These are phyloP conservation scores for Chalciporus chontae DNA, from an alignment of 768 basidiomycete species.

Conservation along the genomic window DNA sequence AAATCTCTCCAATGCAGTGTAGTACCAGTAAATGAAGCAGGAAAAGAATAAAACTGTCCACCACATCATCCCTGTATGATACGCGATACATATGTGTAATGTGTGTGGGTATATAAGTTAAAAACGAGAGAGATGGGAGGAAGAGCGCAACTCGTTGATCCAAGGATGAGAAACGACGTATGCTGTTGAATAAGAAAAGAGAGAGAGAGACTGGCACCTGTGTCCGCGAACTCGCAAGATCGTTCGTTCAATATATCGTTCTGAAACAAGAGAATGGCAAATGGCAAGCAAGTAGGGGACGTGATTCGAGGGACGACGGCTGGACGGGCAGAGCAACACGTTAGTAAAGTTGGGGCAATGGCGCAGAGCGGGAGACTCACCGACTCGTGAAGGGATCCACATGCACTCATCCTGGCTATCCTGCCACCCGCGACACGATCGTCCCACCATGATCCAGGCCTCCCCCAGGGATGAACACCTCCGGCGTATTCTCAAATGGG, in stretches of 20 bases:
- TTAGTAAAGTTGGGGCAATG: too few species aligned
- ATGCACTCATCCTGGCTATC: conserved; percentile 5
- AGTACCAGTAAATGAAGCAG: background rate
- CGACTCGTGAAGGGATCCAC: too few species aligned
- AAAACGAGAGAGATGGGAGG: conserved; percentile 2
- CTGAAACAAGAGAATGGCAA: background rate
- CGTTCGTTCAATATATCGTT: background rate
- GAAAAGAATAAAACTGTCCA: background rate
- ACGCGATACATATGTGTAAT: conserved; percentile 4
- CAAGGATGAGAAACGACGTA: background rate
- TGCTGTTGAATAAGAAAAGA: background rate
- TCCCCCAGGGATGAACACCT: conserved; percentile 25
- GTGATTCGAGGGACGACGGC: too few species aligned
- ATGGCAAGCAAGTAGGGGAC: background rate
- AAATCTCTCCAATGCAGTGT: background rate
- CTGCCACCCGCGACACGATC: conserved; percentile 34
- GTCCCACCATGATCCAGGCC: conserved; percentile 33
- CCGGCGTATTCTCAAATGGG: conserved; percentile 35
- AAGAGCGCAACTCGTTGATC: background rate
- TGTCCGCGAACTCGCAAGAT: background rate
- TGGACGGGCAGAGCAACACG: too few species aligned
- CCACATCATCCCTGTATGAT: background rate
- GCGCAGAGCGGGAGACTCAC: too few species aligned
- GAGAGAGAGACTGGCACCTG: background rate
- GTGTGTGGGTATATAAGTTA: background rate